Conservation (phyloP, 352 stramenopile species). For the Pythium aquatile region DNA sequence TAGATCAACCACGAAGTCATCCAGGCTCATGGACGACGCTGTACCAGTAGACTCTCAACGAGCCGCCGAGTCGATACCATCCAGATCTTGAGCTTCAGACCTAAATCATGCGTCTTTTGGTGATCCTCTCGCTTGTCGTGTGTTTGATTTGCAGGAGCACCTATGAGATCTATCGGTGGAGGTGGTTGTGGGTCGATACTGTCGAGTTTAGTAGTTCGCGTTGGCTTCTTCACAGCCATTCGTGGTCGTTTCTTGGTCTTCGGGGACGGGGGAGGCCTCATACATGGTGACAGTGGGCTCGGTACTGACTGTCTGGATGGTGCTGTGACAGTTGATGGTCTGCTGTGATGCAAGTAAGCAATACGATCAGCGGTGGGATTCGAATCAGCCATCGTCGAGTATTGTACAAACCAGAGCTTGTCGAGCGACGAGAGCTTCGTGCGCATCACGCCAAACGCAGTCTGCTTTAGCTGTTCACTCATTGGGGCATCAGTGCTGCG, state of each 20-base stretch:
- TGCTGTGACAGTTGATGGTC: background rate
- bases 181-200: background rate
- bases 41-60: conserved; percentile 23
- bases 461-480: background rate
- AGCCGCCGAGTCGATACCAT: conserved; percentile 24
- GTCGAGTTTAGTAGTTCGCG: conserved; percentile 10
- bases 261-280: background rate
- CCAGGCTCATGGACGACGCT: background rate
- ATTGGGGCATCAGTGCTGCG: too few species aligned
- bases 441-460: conserved; percentile 7
- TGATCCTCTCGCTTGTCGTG: background rate
- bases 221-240: conserved; percentile 9
- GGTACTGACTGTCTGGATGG: background rate
- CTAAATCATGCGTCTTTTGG: background rate
- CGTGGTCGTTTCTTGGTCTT: conserved; percentile 11
- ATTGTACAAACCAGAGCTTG: conserved; percentile 4
- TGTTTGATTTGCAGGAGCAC: too few species aligned
- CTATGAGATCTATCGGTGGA: too few species aligned
- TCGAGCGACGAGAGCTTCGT: conserved; percentile 20
- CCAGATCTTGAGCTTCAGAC: conserved; percentile 25
- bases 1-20: background rate
- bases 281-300: background rate
- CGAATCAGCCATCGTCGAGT: background rate
- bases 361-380: background rate
- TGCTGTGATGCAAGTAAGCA: background rate